Percentiles rank a stretch among this genome's conserved stretches.
These are phyloP conservation scores for Fraxinus cuspidata DNA, from an alignment of 257 asterid genomes.

Conservation along the genomic window DNA sequence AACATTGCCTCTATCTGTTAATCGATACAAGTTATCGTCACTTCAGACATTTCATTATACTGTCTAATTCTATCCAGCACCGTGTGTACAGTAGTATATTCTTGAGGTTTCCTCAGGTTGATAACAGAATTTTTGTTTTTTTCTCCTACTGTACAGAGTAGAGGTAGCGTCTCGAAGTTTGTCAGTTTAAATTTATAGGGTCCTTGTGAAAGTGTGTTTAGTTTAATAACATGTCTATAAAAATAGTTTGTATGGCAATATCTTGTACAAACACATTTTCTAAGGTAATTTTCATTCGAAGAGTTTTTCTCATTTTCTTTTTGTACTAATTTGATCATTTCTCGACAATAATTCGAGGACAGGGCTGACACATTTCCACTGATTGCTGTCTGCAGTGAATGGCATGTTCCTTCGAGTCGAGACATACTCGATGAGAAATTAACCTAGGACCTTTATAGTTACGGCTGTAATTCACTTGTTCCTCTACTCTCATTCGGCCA, in stretches of 20 bases:
- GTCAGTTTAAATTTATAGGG: background rate
- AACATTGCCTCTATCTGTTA: slow-evolving; percentile 22
- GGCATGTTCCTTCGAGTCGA: too few species aligned
- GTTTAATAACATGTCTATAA: slow-evolving; percentile 5
- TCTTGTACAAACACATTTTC: slow-evolving; percentile 2
- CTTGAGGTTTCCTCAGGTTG: background rate
- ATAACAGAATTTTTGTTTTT: background rate
- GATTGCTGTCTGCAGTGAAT: too few species aligned
- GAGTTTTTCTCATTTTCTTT: background rate
- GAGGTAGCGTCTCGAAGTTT: background rate
- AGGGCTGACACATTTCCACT: background rate
- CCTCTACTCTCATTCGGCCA: background rate
- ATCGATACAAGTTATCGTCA: slow-evolving; percentile 1
- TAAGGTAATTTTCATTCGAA: slow-evolving; percentile 1
- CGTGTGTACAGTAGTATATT: too few species aligned
- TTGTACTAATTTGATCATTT: too few species aligned
- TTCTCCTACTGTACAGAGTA: slow-evolving; percentile 14
- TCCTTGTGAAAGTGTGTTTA: slow-evolving; percentile 7
- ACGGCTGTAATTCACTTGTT: background rate
- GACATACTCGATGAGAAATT: too few species aligned
- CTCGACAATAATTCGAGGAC: background rate
- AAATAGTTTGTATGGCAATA: background rate
- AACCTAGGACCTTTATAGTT: background rate
- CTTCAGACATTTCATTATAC: background rate
- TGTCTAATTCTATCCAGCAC: background rate